Conservation (phyloP, 192 early-diverging fungal genomes). For the Coemansia sp. region DNA sequence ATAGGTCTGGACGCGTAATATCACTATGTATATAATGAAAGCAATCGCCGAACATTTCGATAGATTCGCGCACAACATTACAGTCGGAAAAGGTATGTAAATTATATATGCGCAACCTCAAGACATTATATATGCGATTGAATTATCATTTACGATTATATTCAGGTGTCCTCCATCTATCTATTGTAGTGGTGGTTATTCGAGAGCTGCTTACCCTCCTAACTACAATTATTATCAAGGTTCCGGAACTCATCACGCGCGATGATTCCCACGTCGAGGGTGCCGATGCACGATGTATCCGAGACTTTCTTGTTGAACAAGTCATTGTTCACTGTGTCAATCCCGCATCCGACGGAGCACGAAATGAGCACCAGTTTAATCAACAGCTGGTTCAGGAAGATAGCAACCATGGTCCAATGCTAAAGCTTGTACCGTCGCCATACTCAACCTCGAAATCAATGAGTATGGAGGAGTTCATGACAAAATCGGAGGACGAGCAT, state of each 20-base stretch:
- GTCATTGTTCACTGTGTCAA: constrained; percentile 25
- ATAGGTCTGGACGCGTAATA: constrained; percentile 17
- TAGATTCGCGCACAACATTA: constrained; percentile 3
- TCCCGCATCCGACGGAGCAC: neutral
- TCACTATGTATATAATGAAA: constrained; percentile 35
- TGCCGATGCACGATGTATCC: constrained; percentile 10
- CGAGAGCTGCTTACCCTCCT: constrained; percentile 22
- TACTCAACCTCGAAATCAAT: constrained; percentile 5
- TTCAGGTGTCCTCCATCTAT: neutral
- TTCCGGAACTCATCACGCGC: constrained; percentile 31
- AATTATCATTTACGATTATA: neutral
- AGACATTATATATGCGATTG: too few relatives aligned
- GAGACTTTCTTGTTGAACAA: constrained; percentile 46
- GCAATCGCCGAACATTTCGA: constrained; percentile 44
- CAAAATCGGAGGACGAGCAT: constrained; percentile 15
- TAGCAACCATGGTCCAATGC: constrained; percentile 9
- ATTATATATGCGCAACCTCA: neutral
- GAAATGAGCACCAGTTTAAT: constrained; percentile 23
- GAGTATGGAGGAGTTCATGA: constrained; percentile 23
- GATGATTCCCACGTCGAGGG: constrained; percentile 5
- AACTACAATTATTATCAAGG: constrained; percentile 16
- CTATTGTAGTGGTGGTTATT: constrained; percentile 23
- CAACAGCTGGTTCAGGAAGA: constrained; percentile 7
- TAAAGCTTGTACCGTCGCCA: constrained; percentile 7
- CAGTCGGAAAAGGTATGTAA: constrained; percentile 8